These are phyloP conservation scores for Cordyceps pruinosa DNA, from an alignment of 2,329 filamentous ascomycete species.

Conservation along the genomic window DNA sequence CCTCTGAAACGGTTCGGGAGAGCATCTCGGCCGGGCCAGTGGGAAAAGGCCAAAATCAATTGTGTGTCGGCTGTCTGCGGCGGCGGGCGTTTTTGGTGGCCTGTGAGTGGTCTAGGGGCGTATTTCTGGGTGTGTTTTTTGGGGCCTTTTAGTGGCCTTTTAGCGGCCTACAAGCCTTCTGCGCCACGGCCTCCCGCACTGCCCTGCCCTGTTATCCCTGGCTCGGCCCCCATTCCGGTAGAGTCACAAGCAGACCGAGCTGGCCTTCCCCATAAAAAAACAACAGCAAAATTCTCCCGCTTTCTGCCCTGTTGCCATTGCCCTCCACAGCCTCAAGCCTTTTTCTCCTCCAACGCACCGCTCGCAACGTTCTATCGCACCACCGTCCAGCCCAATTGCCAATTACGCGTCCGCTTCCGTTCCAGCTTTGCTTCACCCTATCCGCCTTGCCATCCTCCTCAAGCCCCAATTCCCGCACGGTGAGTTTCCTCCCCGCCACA, in stretches of 20 bases:
- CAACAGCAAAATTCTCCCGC: background rate
- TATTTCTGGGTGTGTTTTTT: constrained; percentile 6
- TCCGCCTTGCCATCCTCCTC: background rate
- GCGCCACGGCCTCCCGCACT: background rate
- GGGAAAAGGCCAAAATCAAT: background rate
- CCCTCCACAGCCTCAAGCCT: background rate
- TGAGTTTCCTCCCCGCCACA: background rate
- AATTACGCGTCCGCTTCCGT: background rate
- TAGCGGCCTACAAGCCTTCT: background rate
- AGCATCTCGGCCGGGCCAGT: no score
- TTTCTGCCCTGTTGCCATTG: background rate
- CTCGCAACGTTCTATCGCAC: constrained; percentile 4
- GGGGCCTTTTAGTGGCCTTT: no score
- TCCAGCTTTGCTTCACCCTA: background rate
- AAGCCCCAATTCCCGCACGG: constrained; percentile 10
- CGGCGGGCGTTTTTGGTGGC: background rate
- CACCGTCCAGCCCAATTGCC: background rate
- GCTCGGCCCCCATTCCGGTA: no score
- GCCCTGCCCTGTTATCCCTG: background rate
- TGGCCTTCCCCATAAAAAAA: background rate
- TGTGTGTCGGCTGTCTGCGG: background rate
- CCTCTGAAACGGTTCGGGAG: no score
- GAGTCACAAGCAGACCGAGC: no score
- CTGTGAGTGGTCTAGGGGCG: background rate
- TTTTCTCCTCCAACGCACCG: background rate